A percentile compares a stretch with the other conserved stretches of the same genome.
These are phyloP conservation scores for Aspergillus sp. DNA, from an alignment of 2,329 filamentous ascomycete genomes.

Conservation along the genomic window DNA sequence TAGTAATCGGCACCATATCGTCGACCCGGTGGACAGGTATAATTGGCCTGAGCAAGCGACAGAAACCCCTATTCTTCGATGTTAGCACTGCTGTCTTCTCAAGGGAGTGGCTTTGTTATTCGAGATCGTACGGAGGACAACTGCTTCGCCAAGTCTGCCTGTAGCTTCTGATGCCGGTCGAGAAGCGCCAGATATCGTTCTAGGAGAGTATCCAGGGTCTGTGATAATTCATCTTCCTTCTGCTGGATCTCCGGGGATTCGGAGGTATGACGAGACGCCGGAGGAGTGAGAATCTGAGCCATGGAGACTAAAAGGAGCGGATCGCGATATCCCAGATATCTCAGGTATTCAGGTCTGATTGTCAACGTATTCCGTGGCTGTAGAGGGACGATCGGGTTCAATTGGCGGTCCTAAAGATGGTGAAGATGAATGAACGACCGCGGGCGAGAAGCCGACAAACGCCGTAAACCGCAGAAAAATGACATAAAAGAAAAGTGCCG, in stretches of 20 bases:
- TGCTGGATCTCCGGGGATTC: constrained; percentile 14
- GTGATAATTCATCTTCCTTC: constrained; percentile 21
- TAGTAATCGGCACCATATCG: constrained; percentile 44
- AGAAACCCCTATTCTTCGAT: constrained; percentile 36
- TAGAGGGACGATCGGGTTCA: too few species aligned
- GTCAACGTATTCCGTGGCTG: too few species aligned
- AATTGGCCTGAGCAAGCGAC: constrained; percentile 43
- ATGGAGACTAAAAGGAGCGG: constrained; percentile 10
- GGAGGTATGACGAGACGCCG: constrained; percentile 24
- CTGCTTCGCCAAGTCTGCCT: constrained; percentile 27
- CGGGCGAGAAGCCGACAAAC: too few species aligned
- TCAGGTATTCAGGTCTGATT: too few species aligned
- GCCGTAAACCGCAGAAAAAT: too few species aligned
- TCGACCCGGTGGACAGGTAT: constrained; percentile 37
- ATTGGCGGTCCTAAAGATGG: too few species aligned
- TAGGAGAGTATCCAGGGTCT: constrained; percentile 33
- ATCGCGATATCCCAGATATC: too few species aligned
- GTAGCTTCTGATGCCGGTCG: constrained; percentile 36
- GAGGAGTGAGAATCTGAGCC: constrained; percentile 28
- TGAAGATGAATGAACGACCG: too few species aligned
- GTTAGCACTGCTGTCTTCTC: constrained; percentile 10
- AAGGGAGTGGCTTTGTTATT: too few species aligned
- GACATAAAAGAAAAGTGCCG: too few species aligned
- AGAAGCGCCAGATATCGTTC: constrained; percentile 37
- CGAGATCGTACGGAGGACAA: constrained; percentile 31